Base-by-base conservation (phyloP, 176 grass and related monocot genomes). In the Oryza australiensis region DNA sequence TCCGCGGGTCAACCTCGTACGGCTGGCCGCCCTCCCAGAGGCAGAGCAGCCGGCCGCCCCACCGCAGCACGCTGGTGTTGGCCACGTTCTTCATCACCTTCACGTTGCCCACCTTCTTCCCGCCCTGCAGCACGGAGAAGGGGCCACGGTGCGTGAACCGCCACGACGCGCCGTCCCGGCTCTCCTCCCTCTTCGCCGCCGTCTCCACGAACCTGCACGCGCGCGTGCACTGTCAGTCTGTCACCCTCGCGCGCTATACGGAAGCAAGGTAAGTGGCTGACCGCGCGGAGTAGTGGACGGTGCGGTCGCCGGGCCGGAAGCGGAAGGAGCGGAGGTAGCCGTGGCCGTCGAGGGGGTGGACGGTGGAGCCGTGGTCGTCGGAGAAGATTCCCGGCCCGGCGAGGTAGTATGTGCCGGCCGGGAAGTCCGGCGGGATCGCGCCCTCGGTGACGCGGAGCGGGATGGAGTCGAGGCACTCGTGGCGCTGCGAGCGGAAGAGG, bases 61-160 rank as follows among this genome's bases (percentile, higher is more conserved):
- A 99, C 13, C 67, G 66, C 20, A 99, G 73, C 72, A 94, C 96
- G 87, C 91, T 88, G 40, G 96, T 99, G 83, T 99, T 99, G 26
- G 96, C 89, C 72, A 95, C 91, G 91, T 99, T 99, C 86, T 99
- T 99, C 96, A 99, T 94, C 85, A 95, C 95, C 88, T 95, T 98
- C 74, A 98, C 81, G 83, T 98, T 98, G 5, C 96, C 93, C 76
- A 91, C 81, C 85, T 83, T 64, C 78, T 4, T 43, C 0, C 96
- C 93, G 34, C 88, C 82, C 88, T 64, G 89, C 43, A 99, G 86
- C 85, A 99, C 93, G 9, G 93, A 99, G 84, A 95, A 98, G 62
- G 96, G 96, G 1, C 96, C 96, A 53, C 96, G 89, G 82, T 98
- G 90, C 55, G 96, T 98, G 80, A 98, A 98, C 79, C 77, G 65